phyloP scores from a whole-genome alignment of 1,284 basidiomycete genomes.

The Bjerkandera adusta region DNA sequence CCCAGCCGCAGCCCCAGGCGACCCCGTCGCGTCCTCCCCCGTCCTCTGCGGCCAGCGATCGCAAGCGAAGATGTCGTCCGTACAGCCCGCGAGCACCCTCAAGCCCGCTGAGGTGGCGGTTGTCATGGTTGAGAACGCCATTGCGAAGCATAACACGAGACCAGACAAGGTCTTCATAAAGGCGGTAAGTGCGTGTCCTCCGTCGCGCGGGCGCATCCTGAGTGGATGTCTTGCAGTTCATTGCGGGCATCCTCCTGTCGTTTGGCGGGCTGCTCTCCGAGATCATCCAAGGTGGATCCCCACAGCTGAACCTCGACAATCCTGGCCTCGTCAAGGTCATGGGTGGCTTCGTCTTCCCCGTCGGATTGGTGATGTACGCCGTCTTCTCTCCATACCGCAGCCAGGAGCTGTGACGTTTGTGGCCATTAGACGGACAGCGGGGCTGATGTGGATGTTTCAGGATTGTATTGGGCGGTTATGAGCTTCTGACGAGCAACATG shows the following conservation, averaged over 20 bases:
- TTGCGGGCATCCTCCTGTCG: slow-evolving; percentile 68
- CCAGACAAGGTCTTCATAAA: slow-evolving; percentile 63
- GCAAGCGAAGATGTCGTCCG: slow-evolving; percentile 20
- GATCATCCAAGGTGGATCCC: slow-evolving; percentile 59
- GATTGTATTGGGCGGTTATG: slow-evolving; percentile 70
- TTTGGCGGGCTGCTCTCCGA: slow-evolving; percentile 68
- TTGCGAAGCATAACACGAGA: slow-evolving; percentile 62
- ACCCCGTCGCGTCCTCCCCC: neutral
- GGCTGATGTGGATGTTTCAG: slow-evolving; percentile 32
- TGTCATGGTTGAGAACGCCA: slow-evolving; percentile 52
- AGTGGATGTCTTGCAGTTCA: slow-evolving; percentile 41
- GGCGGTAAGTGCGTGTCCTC: slow-evolving; percentile 44
- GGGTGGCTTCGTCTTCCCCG: slow-evolving; percentile 68
- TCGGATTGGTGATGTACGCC: slow-evolving; percentile 72
- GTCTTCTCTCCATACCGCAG: neutral
- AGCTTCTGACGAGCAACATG: slow-evolving; percentile 75
- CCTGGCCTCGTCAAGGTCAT: slow-evolving; percentile 68
- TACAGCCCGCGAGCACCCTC: slow-evolving; percentile 49
- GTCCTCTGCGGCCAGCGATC: neutral
- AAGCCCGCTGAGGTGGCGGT: slow-evolving; percentile 58
- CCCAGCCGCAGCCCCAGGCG: slow-evolving; percentile 4
- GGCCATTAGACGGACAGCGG: slow-evolving; percentile 1
- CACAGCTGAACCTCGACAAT: slow-evolving; percentile 46
- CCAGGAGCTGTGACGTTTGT: neutral
- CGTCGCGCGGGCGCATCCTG: neutral